Evolutionary conservation across 2,329 filamentous ascomycete species (phyloP), one percentile per base, ranked within the genome.

Genomic region (Xylaria sp.): DNA sequence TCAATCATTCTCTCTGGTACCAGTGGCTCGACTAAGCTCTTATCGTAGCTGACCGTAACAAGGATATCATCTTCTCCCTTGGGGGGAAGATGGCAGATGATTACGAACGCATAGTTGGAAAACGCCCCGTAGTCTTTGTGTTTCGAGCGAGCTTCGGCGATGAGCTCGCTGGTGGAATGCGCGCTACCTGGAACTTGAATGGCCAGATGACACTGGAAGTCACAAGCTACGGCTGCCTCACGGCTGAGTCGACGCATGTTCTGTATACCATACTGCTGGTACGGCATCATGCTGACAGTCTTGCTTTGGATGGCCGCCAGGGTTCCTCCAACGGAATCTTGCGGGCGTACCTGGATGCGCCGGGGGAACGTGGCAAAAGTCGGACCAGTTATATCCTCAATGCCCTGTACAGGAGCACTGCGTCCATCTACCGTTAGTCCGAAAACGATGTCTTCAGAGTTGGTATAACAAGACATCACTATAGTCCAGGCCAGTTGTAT

Each of bases 181-280:
- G 3, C 20, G 23, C 36, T 5, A 20, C 2, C 32, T 6, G 60
- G 50, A 1, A 48, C 20, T 45, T 67, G 65, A 13, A 67, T 61
- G 48, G 41, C 65, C 7, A 67, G 36, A 25, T 63, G 60, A 8
- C 55, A 63, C 32, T 67, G 65, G n/a, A 67, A 67, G 20, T 45
- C 10, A 20, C 60, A 67, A 30, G 65, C 65, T n/a, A 5, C 53
- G 7, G 39, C 39, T n/a, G 65, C 60, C 13, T 63, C 60, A 25
- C 1, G 32, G 28, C 56, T 57, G 0, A 67, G 28, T 36, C 36
- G 46, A 9, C 65, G 60, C 9, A 67, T 67, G 25, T 67, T 67
- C 41, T 64, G 65, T 18, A 64, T 60, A 8, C 65, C 65, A 6
- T 56, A 64, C 5, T 67, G 65, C 15, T 67, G 56, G 43, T 50